phyloP scores from a whole-genome alignment of 129 eudicot genomes.

The Daucus carota region DH1_v3.0 NC_030387.2:10180501-10181000 shows the following conservation, averaged over 20 bases:
- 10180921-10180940: constrained; percentile 97
- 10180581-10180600: constrained; percentile 77
- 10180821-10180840: constrained; percentile 68
- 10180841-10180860: constrained; percentile 87
- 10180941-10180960: constrained; percentile 82
- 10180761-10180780: constrained; percentile 82
- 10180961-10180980: constrained; percentile 37
- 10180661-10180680: constrained; percentile 86
- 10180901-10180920: constrained; percentile 84
- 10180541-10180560: constrained; percentile 82
- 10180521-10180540: constrained; percentile 81
- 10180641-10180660: constrained; percentile 82
- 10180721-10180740: constrained; percentile 73
- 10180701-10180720: constrained; percentile 87
- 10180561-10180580: constrained; percentile 97
- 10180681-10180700: constrained; percentile 80
- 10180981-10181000: too few species aligned
- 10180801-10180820: constrained; percentile 92
- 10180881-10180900: constrained; percentile 94
- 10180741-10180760: constrained; percentile 90
- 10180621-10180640: constrained; percentile 85
- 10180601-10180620: constrained; percentile 84
- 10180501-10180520: constrained; percentile 80
- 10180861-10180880: constrained; percentile 85
- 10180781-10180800: constrained; percentile 86